Evolutionary conservation across 2,329 filamentous ascomycete species (phyloP).

Genomic region (Diaporthe sp.): DNA sequence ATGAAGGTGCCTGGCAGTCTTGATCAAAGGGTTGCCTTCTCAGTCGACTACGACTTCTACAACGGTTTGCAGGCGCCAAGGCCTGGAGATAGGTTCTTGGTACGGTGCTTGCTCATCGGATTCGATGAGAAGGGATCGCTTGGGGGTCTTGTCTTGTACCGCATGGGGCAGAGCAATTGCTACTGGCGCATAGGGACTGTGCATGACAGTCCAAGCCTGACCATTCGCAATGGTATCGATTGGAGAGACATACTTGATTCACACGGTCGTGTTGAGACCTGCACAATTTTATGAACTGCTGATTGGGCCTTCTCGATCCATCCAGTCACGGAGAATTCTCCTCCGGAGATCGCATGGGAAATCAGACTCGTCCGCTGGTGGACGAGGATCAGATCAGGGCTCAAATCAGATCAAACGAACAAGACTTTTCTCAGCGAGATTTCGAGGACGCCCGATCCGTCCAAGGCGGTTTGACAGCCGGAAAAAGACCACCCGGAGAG

Average conservation of each 20-base stretch:
- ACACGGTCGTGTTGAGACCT: background rate
- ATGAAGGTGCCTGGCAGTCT: background rate
- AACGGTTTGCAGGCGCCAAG: background rate
- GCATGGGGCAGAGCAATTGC: background rate
- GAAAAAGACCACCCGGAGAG: background rate
- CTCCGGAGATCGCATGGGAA: background rate
- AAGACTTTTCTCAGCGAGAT: background rate
- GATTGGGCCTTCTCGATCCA: no score
- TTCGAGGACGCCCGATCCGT: background rate
- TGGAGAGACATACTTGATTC: background rate
- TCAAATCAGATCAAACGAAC: background rate
- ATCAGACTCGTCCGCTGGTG: background rate
- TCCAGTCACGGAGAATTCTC: background rate
- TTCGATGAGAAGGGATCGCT: background rate
- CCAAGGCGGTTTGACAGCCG: background rate
- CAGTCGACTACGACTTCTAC: slow-evolving; percentile 25
- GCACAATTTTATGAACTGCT: background rate
- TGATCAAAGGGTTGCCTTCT: slow-evolving; percentile 10
- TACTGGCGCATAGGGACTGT: slow-evolving; percentile 5
- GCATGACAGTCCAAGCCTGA: background rate
- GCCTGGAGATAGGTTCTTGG: background rate
- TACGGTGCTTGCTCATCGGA: background rate
- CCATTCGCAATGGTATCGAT: background rate
- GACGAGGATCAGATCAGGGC: background rate
- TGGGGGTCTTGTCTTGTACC: slow-evolving; percentile 1